Evolutionary conservation across 192 early-diverging fungal species (phyloP).

Genomic region (Backusella sp.): DNA sequence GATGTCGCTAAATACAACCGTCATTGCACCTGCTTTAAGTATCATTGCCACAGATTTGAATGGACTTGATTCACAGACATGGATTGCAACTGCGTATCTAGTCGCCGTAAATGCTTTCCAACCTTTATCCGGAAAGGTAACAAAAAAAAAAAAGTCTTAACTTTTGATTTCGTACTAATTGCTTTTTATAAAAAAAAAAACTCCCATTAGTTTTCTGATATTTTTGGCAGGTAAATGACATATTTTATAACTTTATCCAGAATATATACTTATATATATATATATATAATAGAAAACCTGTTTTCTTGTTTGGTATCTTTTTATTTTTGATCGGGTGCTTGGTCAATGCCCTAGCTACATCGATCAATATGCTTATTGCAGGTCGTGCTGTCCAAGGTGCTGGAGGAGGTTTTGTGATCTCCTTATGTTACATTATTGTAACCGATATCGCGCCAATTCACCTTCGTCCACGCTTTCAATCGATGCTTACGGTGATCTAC

Average conservation of each 20-base stretch:
- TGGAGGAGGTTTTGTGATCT: slow-evolving; percentile 65
- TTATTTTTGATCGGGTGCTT: slow-evolving; percentile 48
- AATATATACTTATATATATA: not conserved
- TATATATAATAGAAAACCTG: slow-evolving; percentile 14
- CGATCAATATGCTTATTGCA: slow-evolving; percentile 67
- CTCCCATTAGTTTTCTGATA: not conserved
- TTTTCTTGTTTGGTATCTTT: slow-evolving; percentile 29
- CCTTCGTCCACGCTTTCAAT: slow-evolving; percentile 64
- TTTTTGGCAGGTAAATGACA: not conserved
- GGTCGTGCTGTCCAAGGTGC: slow-evolving; percentile 61
- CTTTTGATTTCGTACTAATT: not conserved
- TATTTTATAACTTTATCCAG: not conserved
- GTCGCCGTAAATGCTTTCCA: slow-evolving; percentile 32
- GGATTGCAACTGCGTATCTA: slow-evolving; percentile 36
- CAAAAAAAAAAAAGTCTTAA: not conserved
- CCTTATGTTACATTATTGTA: slow-evolving; percentile 63
- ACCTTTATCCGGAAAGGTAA: slow-evolving; percentile 32
- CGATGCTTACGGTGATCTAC: slow-evolving; percentile 58
- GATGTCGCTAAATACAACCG: slow-evolving; percentile 32
- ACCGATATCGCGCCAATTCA: slow-evolving; percentile 67
- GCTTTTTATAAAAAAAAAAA: not conserved
- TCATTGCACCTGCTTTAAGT: slow-evolving; percentile 36
- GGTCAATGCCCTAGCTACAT: slow-evolving; percentile 53
- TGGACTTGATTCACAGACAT: slow-evolving; percentile 22
- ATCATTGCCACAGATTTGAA: slow-evolving; percentile 29